Percentiles rank a stretch among this genome's conserved stretches.
phyloP scores from a whole-genome alignment of 108 stramenopile genomes.

The Stephanodiscus minutulus region DNA sequence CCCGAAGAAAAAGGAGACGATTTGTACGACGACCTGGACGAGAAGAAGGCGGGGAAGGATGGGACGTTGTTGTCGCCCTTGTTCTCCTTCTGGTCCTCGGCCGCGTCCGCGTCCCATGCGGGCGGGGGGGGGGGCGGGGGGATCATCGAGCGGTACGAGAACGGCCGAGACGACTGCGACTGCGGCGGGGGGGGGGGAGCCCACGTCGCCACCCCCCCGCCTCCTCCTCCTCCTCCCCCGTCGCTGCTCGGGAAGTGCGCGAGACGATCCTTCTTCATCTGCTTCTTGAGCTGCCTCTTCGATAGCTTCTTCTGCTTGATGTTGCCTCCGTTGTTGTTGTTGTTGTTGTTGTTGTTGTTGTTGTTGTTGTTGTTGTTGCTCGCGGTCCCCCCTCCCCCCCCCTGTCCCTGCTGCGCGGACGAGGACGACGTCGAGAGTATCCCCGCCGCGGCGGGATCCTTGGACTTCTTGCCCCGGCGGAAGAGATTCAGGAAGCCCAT shows the following conservation, averaged over 20 bases:
- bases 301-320: conserved; percentile 21
- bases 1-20: too few species aligned
- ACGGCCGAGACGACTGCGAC: neutral
- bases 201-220: neutral
- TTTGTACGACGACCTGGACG: neutral
- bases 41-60: neutral
- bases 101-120: neutral
- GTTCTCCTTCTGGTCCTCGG: conserved; percentile 14
- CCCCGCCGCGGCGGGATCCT: conserved; percentile 17
- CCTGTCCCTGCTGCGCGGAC: neutral
- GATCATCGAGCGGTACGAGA: neutral
- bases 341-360: conserved; percentile 13
- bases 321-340: neutral
- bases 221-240: neutral
- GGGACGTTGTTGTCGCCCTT: neutral
- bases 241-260: conserved; percentile 36
- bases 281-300: conserved; percentile 27
- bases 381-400: neutral
- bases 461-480: conserved; percentile 6
- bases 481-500: conserved; percentile 46
- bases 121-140: neutral
- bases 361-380: conserved; percentile 3
- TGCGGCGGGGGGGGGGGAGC: neutral
- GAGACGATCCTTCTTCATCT: conserved; percentile 44
- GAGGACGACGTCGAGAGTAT: conserved; percentile 16